phyloP scores from a whole-genome alignment of 768 basidiomycete genomes.

The Rubroboletus satanas region DNA sequence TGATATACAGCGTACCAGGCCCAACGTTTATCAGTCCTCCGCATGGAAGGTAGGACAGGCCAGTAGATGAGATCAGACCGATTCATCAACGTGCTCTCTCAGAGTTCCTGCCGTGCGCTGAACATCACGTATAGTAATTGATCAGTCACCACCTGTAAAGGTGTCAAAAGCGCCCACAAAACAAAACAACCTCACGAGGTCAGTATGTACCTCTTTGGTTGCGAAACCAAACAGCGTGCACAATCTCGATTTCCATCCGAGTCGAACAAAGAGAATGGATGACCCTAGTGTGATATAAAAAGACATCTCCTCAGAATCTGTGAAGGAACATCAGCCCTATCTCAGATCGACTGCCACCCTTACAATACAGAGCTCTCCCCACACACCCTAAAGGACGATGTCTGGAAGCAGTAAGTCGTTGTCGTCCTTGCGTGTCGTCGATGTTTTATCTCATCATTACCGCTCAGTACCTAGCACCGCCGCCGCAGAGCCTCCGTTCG shows the following conservation, averaged over 20 bases:
- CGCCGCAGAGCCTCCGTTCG: background rate
- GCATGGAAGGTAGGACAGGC: background rate
- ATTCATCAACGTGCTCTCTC: too few species aligned
- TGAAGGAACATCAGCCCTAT: background rate
- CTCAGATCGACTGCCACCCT: background rate
- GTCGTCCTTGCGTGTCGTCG: background rate
- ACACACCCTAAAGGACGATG: background rate
- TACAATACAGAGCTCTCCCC: background rate
- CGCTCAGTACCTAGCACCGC: background rate
- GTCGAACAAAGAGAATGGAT: background rate
- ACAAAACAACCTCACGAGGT: background rate
- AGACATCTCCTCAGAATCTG: background rate
- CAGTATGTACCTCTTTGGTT: background rate
- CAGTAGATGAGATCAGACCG: background rate
- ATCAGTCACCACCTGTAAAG: background rate
- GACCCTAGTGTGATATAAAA: background rate
- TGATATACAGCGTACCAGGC: background rate
- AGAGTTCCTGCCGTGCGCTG: too few species aligned
- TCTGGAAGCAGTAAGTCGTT: background rate
- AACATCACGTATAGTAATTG: background rate
- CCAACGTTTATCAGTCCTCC: background rate
- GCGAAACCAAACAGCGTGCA: background rate
- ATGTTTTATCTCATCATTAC: background rate
- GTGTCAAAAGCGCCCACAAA: background rate
- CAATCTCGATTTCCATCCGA: background rate